These are phyloP conservation scores for Termitomyces bulborhizus DNA, from an alignment of 768 basidiomycete genomes.

Conservation along the genomic window DNA sequence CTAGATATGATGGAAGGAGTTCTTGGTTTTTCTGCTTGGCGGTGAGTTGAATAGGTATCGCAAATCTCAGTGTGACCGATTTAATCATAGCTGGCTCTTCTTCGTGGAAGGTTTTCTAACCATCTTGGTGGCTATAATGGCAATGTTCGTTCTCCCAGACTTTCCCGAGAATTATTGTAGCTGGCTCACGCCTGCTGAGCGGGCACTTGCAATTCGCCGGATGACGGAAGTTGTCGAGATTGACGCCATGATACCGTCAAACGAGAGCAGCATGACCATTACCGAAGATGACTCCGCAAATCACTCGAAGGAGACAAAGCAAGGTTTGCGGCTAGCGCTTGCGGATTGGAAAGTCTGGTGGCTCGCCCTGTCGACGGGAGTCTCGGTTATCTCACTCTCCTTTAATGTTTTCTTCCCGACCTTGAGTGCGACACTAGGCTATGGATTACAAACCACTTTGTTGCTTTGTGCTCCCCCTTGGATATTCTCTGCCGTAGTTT, in stretches of 20 bases:
- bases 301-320: conserved; percentile 16
- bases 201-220: conserved; percentile 51
- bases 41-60: conserved; percentile 33
- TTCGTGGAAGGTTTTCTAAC: conserved; percentile 67
- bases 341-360: conserved; percentile 84
- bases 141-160: conserved; percentile 72
- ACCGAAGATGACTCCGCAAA: neutral
- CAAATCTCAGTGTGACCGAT: neutral
- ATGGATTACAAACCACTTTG: conserved; percentile 56
- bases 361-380: conserved; percentile 58
- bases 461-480: conserved; percentile 83
- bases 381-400: conserved; percentile 55
- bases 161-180: conserved; percentile 57
- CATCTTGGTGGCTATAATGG: conserved; percentile 43
- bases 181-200: conserved; percentile 63
- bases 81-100: conserved; percentile 60
- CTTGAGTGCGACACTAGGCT: conserved; percentile 67
- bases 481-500: conserved; percentile 53
- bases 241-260: conserved; percentile 40
- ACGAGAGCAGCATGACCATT: neutral
- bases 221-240: conserved; percentile 64
- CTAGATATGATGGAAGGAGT: conserved; percentile 70
- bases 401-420: conserved; percentile 84
- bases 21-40: conserved; percentile 74
- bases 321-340: conserved; percentile 58